Evolutionary conservation across 257 asterid genomes (phyloP).

Genomic region (Penstemon barbatus): DNA sequence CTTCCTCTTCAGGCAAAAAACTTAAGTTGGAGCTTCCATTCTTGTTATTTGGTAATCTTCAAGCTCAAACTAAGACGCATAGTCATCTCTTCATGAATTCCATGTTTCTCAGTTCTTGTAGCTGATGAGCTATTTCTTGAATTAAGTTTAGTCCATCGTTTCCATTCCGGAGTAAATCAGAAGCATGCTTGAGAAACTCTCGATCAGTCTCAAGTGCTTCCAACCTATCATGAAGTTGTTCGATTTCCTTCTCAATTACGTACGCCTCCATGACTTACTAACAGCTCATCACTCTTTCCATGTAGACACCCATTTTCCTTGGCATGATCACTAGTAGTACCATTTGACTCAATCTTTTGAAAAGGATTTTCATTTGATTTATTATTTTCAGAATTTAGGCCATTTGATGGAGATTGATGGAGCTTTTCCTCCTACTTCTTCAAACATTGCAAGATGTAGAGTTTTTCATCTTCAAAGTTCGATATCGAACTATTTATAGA

Average conservation of each 20-base stretch:
- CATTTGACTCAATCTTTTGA: slow-evolving; percentile 8
- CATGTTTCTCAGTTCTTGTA: slow-evolving; percentile 42
- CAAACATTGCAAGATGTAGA: slow-evolving; percentile 40
- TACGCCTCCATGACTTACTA: slow-evolving; percentile 29
- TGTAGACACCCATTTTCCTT: slow-evolving; percentile 25
- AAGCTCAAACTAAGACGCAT: slow-evolving; percentile 23
- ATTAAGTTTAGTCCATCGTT: slow-evolving; percentile 46
- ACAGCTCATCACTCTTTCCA: slow-evolving; percentile 24
- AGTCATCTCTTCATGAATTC: slow-evolving; percentile 32
- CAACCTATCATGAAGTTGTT: slow-evolving; percentile 43
- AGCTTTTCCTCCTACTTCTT: slow-evolving; percentile 48
- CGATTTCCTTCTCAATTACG: slow-evolving; percentile 40
- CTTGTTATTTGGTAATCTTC: not conserved
- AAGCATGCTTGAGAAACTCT: slow-evolving; percentile 45
- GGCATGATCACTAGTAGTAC: slow-evolving; percentile 9
- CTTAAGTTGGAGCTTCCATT: not conserved
- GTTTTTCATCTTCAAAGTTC: slow-evolving; percentile 49
- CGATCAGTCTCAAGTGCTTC: slow-evolving; percentile 52
- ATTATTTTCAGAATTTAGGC: slow-evolving; percentile 29
- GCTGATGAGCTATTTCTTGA: slow-evolving; percentile 53
- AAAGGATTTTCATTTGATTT: slow-evolving; percentile 29
- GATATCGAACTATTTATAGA: slow-evolving; percentile 29
- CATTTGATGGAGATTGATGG: slow-evolving; percentile 40
- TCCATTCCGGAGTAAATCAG: slow-evolving; percentile 44
- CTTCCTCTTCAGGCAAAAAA: slow-evolving; percentile 8